Base-by-base conservation (phyloP, 805 yeast species). In the Starmera pachycereana region DNA sequence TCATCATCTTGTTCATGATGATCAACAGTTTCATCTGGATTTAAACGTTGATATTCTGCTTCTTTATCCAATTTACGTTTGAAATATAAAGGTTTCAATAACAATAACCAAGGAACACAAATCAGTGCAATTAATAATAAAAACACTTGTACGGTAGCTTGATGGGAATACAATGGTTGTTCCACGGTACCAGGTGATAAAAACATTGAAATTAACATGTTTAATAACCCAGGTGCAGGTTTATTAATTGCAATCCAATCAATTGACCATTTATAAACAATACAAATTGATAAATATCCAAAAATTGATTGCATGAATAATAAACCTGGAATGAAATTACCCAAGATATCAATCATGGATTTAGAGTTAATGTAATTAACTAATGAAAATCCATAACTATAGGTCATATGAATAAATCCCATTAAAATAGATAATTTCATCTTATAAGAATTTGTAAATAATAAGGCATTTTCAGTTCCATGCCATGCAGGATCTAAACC, bases 401-500 rank as follows among this genome's bases (percentile, higher is more conserved):
- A 92, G 10, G 89, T 66, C 99, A 92, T 92, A 63, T 92, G 99
- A 34, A 76, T 63, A 63, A 82, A 90, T 4, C 99, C 99, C 90
- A 92, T 81, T 52, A 92, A 71, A 43, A 92, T 81, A 2, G 97
- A 88, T 45, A 92, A 69, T 62, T 92, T 92, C 99, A 92, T 92
- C 71, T 92, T 92, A 66, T 87, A 92, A 4, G 97, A 89, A 66
- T 92, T 92, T 41, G 95, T 75, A 63, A 92, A 92, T 44, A 94
- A 65, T 54, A 92, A 71, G 37, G 80, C 80, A 66, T 92, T 92
- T 49, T 92, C 98, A 36, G 97, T 74, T n/a, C 97, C 96, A 61
- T 92, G 99, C 99, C 99, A 92, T 12, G 81, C 84, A 46, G 82
- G 84, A 63, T 92, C 99, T 38, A 92, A 63, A 43, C 99, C 99